Evolutionary conservation across 305 asterid species (phyloP).

Genomic region (Fraxinus paxiana): DNA sequence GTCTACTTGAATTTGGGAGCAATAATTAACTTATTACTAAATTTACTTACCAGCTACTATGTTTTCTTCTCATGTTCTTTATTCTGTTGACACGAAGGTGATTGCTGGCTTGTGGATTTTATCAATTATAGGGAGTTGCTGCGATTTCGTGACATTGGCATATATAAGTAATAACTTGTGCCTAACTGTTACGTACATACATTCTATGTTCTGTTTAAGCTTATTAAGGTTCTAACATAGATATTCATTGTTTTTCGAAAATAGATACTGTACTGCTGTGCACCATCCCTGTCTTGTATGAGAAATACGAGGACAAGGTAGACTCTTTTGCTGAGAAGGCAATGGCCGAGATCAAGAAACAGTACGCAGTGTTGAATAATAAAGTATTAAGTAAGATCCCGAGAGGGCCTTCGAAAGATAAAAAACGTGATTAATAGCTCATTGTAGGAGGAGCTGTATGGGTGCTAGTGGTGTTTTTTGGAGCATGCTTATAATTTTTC

Average conservation of each 20-base stretch:
- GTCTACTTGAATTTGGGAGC: not conserved
- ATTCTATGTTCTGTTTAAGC: not conserved
- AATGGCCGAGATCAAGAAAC: constrained; percentile 64
- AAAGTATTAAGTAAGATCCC: constrained; percentile 80
- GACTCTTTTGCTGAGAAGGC: constrained; percentile 65
- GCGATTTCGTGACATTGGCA: constrained; percentile 67
- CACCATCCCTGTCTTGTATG: constrained; percentile 64
- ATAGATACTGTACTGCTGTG: constrained; percentile 56
- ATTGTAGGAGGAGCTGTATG: not conserved
- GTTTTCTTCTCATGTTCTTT: not conserved
- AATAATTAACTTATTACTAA: not conserved
- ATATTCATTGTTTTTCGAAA: constrained; percentile 15
- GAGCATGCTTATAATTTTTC: not conserved
- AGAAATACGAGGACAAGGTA: constrained; percentile 71
- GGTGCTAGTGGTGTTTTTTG: not conserved
- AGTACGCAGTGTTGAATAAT: constrained; percentile 59
- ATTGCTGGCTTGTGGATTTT: constrained; percentile 69
- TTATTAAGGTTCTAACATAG: not conserved
- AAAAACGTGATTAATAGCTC: constrained; percentile 35
- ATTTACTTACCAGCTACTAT: not conserved
- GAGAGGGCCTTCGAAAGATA: constrained; percentile 51
- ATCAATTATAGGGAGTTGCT: constrained; percentile 63
- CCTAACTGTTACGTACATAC: not conserved
- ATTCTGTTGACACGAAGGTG: constrained; percentile 39
- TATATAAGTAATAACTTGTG: constrained; percentile 44